Evolutionary conservation across 768 basidiomycete genomes (phyloP).

Genomic region (Hygrocybe punicea): DNA sequence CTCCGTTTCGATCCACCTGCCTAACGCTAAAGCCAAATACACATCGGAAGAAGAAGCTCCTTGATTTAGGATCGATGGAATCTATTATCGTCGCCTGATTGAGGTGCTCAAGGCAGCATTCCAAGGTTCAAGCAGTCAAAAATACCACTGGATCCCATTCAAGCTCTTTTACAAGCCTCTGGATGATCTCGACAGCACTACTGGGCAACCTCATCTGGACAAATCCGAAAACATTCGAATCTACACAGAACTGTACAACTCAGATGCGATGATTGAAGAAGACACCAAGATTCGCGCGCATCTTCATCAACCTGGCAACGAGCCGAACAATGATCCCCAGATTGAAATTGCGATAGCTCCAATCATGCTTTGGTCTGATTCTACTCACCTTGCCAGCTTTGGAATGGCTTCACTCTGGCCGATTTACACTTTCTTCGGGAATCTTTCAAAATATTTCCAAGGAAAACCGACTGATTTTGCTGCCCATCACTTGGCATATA

Average conservation of each 20-base stretch:
- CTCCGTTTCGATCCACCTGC: slow-evolving; percentile 25
- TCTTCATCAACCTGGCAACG: background rate
- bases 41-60: slow-evolving; percentile 16
- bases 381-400: slow-evolving; percentile 28
- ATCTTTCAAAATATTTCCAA: slow-evolving; percentile 34
- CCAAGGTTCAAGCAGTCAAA: background rate
- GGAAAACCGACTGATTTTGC: slow-evolving; percentile 17
- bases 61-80: slow-evolving; percentile 14
- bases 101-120: slow-evolving; percentile 18
- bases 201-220: background rate
- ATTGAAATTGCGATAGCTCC: slow-evolving; percentile 15
- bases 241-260: slow-evolving; percentile 17
- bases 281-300: slow-evolving; percentile 8
- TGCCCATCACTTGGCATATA: slow-evolving; percentile 32
- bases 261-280: slow-evolving; percentile 13
- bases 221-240: slow-evolving; percentile 5
- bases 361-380: slow-evolving; percentile 29
- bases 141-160: slow-evolving; percentile 22
- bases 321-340: slow-evolving; percentile 8
- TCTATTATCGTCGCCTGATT: slow-evolving; percentile 20
- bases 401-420: slow-evolving; percentile 32
- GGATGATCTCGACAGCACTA: slow-evolving; percentile 11
- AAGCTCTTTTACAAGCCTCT: slow-evolving; percentile 17
- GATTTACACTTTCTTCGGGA: slow-evolving; percentile 33
- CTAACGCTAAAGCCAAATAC: slow-evolving; percentile 14